A percentile compares a stretch with the other conserved stretches of the same genome.
phyloP scores from a whole-genome alignment of 2,329 filamentous ascomycete genomes.

The Parafenestella ontariensis region DNA sequence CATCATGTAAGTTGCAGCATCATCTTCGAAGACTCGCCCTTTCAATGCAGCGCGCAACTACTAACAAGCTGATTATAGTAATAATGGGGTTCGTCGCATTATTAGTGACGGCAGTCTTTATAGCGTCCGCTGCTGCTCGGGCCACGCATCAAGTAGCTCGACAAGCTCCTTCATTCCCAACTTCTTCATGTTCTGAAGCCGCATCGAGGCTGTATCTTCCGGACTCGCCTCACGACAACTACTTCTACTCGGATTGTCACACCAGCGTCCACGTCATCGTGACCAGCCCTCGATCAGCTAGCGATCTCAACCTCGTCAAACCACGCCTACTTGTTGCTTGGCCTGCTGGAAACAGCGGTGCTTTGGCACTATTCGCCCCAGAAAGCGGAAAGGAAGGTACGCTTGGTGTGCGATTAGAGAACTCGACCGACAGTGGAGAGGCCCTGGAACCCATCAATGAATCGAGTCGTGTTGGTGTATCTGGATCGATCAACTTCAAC shows the following conservation, averaged over 20 bases:
- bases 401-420: constrained; percentile 61
- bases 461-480: constrained; percentile 57
- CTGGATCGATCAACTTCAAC: constrained; percentile 64
- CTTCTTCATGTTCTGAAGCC: constrained; percentile 13
- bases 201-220: constrained; percentile 53
- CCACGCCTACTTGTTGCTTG: constrained; percentile 67
- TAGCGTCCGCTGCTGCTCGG: background rate
- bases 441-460: constrained; percentile 58
- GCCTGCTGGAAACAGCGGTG: constrained; percentile 71
- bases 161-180: background rate
- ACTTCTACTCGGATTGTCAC: constrained; percentile 71
- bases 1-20: background rate
- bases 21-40: background rate
- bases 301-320: constrained; percentile 62
- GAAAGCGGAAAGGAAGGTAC: constrained; percentile 61
- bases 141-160: background rate
- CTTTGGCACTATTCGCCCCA: constrained; percentile 64
- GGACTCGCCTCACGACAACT: constrained; percentile 68
- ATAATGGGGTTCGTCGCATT: background rate
- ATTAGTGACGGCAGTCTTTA: background rate
- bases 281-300: constrained; percentile 63
- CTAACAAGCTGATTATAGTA: background rate
- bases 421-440: constrained; percentile 53
- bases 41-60: background rate
- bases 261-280: constrained; percentile 66